These are phyloP conservation scores for Monilinia laxa DNA, from an alignment of 2,329 filamentous ascomycete species.

Conservation along the genomic window DNA sequence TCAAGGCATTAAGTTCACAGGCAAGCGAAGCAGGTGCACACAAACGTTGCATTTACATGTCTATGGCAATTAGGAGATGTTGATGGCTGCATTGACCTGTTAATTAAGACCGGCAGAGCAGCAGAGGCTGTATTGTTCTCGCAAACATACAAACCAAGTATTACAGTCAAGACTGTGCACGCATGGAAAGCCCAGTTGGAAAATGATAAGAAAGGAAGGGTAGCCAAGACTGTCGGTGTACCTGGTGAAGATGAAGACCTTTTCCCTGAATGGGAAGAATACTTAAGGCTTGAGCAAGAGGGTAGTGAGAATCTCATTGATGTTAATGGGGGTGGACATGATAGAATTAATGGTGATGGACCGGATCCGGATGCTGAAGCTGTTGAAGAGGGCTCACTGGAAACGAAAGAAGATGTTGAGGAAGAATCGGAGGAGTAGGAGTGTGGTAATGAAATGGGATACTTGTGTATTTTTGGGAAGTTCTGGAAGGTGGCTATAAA, in stretches of 20 bases:
- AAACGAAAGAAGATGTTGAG: conserved; percentile 14
- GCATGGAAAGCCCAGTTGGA: conserved; percentile 84
- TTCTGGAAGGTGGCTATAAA: background rate
- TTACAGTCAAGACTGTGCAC: conserved; percentile 64
- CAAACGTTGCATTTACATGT: conserved; percentile 92
- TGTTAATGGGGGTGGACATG: conserved; percentile 32
- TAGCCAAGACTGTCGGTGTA: conserved; percentile 78
- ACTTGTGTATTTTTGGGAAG: background rate
- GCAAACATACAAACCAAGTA: conserved; percentile 91
- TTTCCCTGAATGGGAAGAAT: conserved; percentile 96
- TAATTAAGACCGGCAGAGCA: conserved; percentile 73
- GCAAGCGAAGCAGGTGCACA: conserved; percentile 76
- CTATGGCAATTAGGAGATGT: conserved; percentile 86
- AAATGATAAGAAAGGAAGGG: conserved; percentile 79
- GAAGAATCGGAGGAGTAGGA: conserved; percentile 15
- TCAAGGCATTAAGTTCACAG: conserved; percentile 69
- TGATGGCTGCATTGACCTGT: conserved; percentile 74
- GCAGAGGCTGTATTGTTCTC: conserved; percentile 89
- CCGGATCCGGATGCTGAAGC: conserved; percentile 32
- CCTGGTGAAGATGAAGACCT: conserved; percentile 82
- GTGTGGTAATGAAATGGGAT: background rate
- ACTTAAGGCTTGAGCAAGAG: conserved; percentile 75
- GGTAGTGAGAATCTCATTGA: conserved; percentile 45
- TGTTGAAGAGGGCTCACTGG: conserved; percentile 26
- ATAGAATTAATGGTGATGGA: conserved; percentile 29